Evolutionary conservation across 106 monocot genomes (phyloP).

Genomic region (Dendrobium catenatum): DNA sequence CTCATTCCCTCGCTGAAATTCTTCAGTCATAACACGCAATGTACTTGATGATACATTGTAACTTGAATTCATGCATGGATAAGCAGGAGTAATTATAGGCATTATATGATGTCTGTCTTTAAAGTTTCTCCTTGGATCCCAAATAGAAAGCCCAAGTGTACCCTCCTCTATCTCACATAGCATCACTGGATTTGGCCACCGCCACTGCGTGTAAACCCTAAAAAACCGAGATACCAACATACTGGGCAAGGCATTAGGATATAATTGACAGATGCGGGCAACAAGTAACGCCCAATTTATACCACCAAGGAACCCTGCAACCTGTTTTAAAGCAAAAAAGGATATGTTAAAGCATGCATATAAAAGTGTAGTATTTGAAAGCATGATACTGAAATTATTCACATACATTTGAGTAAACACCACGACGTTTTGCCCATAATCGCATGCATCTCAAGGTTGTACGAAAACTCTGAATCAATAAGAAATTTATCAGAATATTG

Average conservation of each 20-base stretch:
- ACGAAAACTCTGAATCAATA: conserved; percentile 61
- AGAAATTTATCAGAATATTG: conserved; percentile 12
- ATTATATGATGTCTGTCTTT: conserved; percentile 79
- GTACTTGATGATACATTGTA: conserved; percentile 93
- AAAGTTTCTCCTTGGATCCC: conserved; percentile 90
- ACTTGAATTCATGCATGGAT: conserved; percentile 98
- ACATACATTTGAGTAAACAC: conserved; percentile 94
- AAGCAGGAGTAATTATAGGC: conserved; percentile 99
- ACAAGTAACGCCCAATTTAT: conserved; percentile 99
- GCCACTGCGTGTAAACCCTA: conserved; percentile 84
- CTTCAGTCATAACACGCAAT: conserved; percentile 82
- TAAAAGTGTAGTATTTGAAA: neutral
- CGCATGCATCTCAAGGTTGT: conserved; percentile 94
- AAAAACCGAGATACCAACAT: conserved; percentile 95
- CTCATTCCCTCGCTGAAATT: conserved; percentile 75
- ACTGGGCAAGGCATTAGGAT: conserved; percentile 89
- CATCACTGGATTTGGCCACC: conserved; percentile 99
- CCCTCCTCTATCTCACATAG: conserved; percentile 90
- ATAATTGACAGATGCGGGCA: conserved; percentile 91
- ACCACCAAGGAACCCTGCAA: conserved; percentile 95
- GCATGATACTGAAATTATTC: conserved; percentile 1
- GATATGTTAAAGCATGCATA: conserved; percentile 1
- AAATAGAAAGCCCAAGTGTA: conserved; percentile 65
- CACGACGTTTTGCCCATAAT: conserved; percentile 89
- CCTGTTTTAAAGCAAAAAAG: conserved; percentile 36